Base-by-base conservation (phyloP, 768 basidiomycete genomes). In the Kwoniella mangroviensis region DNA sequence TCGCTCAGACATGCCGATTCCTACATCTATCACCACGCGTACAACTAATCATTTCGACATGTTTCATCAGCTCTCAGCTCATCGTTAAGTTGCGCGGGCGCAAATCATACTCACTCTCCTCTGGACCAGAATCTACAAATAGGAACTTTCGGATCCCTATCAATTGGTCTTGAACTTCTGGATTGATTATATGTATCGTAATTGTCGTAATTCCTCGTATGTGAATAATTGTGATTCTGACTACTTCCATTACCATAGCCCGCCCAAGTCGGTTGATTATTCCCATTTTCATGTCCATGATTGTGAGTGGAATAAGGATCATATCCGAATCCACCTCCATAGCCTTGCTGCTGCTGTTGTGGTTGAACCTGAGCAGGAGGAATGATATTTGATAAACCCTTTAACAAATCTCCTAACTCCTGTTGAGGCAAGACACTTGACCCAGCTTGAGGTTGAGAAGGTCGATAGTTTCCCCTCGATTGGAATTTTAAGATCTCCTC, bases 31-130 rank as follows among this genome's bases (percentile, higher is more conserved):
- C 57, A 24, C 66, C 66, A 13, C 52, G 66, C 15, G 41, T 34
- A 61, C 66, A 67, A 41, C 66, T 67, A 34, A 24, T 6, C 24
- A 17, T 21, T 34, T n/a, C n/a, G 15, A 6, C 19, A 11, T 1
- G 24, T 24, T 6, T 43, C 13, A 51, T 57, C 45, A 19, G 41
- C 13, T n/a, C 34, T 24, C 49, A 26, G 34, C 43, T 12, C 13
- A 24, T 42, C n/a, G n/a, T n/a, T n/a, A n/a, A n/a, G n/a, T n/a
- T n/a, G n/a, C n/a, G n/a, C n/a, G n/a, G n/a, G n/a, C n/a, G n/a
- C n/a, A n/a, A n/a, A n/a, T 12, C 13, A 24, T 42, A 70, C 69
- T 70, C 58, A 70, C 69, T 70, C 57, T 54, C 68, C 68, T 62
- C 64, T 59, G 2, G 64, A 21, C 69, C 69, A 70, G 58, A 65